Evolutionary conservation across 1,284 basidiomycete species (phyloP).

Genomic region (Pascua sp.): DNA sequence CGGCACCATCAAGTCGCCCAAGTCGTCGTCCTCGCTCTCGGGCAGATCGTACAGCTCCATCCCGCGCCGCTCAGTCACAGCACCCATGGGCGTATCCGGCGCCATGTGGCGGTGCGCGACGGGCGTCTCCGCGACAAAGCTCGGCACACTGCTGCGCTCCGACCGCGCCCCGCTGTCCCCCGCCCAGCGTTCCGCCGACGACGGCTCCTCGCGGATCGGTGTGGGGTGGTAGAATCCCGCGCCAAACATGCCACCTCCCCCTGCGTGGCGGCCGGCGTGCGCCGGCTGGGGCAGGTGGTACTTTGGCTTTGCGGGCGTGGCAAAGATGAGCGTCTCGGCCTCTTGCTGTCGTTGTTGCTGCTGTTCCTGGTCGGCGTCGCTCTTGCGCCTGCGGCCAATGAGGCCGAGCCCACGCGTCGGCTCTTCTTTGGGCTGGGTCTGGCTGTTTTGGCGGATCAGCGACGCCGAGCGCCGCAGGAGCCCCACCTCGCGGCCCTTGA

Average conservation of each 20-base stretch:
- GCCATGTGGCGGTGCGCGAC: background rate
- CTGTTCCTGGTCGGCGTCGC: background rate
- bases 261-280: background rate
- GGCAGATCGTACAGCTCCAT: background rate
- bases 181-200: constrained; percentile 3
- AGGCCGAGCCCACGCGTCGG: too few species aligned
- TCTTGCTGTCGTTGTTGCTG: background rate
- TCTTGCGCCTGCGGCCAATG: constrained; percentile 3
- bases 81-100: background rate
- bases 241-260: background rate
- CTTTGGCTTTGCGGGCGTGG: constrained; percentile 39
- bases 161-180: too few species aligned
- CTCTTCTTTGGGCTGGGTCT: background rate
- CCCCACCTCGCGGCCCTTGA: constrained; percentile 17
- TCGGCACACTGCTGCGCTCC: too few species aligned
- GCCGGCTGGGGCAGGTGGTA: constrained; percentile 15
- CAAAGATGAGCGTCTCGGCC: constrained; percentile 34
- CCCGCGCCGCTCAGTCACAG: background rate
- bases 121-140: constrained; percentile 13
- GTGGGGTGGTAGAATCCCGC: constrained; percentile 23
- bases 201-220: constrained; percentile 40
- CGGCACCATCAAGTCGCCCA: constrained; percentile 42
- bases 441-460: constrained; percentile 15
- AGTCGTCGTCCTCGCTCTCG: constrained; percentile 22
- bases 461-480: constrained; percentile 4